Base-by-base conservation (phyloP, 2,329 filamentous ascomycete species). In the Colletotrichum gigasporum region DNA sequence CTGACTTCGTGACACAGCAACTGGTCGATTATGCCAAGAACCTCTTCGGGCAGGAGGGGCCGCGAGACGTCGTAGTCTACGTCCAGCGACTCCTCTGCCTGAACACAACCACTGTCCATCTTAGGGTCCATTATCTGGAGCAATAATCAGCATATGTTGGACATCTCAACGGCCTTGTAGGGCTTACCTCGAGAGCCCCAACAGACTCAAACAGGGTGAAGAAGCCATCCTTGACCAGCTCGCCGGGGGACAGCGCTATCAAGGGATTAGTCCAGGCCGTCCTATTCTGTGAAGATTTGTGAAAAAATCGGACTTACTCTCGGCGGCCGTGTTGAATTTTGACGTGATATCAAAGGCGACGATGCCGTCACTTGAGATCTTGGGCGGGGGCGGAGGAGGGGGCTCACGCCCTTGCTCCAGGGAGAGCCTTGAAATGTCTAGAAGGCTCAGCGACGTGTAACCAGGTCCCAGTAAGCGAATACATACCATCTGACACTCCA, bases 201-300 rank as follows among this genome's bases (percentile, higher is more conserved):
- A 99, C 96, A 50, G 94, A 91, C 79, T 98, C 96, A 70, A 97
- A 97, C 4, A 99, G 85, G 1, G 94, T 97, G 73, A 99, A 98
- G 74, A 88, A 89, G 44, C 91, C 92, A 93, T 98, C 94, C 80
- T 97, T 97, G 68, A 98, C 85, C 3, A 99, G 85, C 70, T 96
- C 89, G 30, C 96, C 96, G 7, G 91, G 88, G 47, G 86, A 79
- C 61, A 98, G 82, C 66, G 88, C 94, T 97, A 66, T 42, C 45
- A 18, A 41, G 48, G 22, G 20, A 67, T 78, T 54, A 80, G 73
- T 16, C 6, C n/a, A n/a, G 1, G 9, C 14, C 18, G 20, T 2
- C 11, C n/a, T 45, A 30, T 37, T 22, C n/a, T n/a, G n/a, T n/a
- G n/a, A n/a, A n/a, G n/a, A n/a, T n/a, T n/a, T n/a, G n/a, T n/a